A percentile compares a stretch with the other conserved stretches of the same genome.
phyloP scores from a whole-genome alignment of 2,329 filamentous ascomycete species.

The Aureobasidium sp. region DNA sequence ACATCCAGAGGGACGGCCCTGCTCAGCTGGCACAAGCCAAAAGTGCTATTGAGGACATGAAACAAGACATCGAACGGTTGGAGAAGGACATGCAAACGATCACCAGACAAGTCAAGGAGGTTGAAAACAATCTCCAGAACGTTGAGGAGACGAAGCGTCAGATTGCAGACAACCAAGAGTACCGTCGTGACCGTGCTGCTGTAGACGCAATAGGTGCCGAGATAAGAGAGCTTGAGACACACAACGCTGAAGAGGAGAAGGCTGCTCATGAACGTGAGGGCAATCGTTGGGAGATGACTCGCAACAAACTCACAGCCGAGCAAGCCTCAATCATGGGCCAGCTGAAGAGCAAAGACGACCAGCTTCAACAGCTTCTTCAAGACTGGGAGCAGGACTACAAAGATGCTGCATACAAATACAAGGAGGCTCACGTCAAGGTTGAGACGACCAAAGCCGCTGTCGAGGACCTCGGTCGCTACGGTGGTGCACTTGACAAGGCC shows the following conservation, averaged over 20 bases:
- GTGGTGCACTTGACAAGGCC: conserved; percentile 80
- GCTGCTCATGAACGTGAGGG: conserved; percentile 66
- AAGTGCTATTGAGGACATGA: conserved; percentile 52
- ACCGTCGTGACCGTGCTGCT: conserved; percentile 65
- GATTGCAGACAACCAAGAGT: conserved; percentile 82
- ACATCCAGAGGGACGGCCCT: conserved; percentile 68
- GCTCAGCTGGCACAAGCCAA: conserved; percentile 63
- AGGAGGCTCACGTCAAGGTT: conserved; percentile 80
- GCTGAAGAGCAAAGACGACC: conserved; percentile 77
- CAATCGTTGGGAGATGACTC: conserved; percentile 56
- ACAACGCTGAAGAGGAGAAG: conserved; percentile 78
- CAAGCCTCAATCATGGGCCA: conserved; percentile 67
- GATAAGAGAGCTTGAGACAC: conserved; percentile 66
- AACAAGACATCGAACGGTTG: conserved; percentile 56
- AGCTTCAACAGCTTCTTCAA: conserved; percentile 62
- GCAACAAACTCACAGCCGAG: conserved; percentile 64
- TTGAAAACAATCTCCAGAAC: conserved; percentile 70
- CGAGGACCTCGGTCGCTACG: conserved; percentile 79
- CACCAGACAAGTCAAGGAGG: conserved; percentile 64
- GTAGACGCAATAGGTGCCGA: conserved; percentile 62
- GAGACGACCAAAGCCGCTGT: conserved; percentile 89
- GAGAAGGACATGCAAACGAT: conserved; percentile 63
- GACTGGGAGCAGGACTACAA: conserved; percentile 87
- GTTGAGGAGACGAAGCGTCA: conserved; percentile 78
- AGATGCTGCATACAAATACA: conserved; percentile 71